phyloP scores from a whole-genome alignment of 441 rosid genomes.

The Erodium texanum region DNA sequence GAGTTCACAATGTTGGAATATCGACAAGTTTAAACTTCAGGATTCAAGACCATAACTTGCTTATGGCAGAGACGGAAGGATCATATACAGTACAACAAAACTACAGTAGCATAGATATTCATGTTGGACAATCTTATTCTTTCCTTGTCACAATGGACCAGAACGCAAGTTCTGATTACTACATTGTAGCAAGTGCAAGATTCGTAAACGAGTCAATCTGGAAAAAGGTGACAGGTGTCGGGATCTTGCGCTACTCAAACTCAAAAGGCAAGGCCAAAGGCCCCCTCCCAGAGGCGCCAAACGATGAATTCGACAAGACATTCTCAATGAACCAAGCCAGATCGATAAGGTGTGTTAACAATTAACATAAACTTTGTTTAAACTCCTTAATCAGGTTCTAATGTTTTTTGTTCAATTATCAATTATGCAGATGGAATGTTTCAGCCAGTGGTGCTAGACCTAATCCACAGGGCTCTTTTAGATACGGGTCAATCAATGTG shows the following conservation, averaged over 20 bases:
- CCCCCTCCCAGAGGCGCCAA: conserved; percentile 68
- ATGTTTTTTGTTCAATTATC: too few species aligned
- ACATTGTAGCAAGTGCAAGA: conserved; percentile 70
- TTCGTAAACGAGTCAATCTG: conserved; percentile 30
- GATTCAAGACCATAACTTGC: conserved; percentile 73
- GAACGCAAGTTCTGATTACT: conserved; percentile 54
- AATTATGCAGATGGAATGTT: conserved; percentile 43
- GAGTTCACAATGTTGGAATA: conserved; percentile 85
- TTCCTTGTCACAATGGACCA: conserved; percentile 82
- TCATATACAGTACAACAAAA: conserved; percentile 74
- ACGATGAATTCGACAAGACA: conserved; percentile 42
- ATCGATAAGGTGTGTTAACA: conserved; percentile 46
- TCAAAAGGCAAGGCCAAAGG: conserved; percentile 64
- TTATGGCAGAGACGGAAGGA: conserved; percentile 86
- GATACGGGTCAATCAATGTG: conserved; percentile 44
- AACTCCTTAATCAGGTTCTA: neutral
- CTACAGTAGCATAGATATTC: conserved; percentile 71
- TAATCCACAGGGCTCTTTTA: conserved; percentile 68
- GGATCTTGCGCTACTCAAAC: conserved; percentile 60
- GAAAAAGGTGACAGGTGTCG: conserved; percentile 45
- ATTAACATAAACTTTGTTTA: too few species aligned
- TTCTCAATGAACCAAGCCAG: conserved; percentile 97
- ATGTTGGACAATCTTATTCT: conserved; percentile 78
- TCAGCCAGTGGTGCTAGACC: conserved; percentile 71
- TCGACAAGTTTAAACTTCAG: conserved; percentile 68